These are phyloP conservation scores for Trichoderma afroharzianum DNA, from an alignment of 2,329 filamentous ascomycete genomes.

Conservation along the genomic window DNA sequence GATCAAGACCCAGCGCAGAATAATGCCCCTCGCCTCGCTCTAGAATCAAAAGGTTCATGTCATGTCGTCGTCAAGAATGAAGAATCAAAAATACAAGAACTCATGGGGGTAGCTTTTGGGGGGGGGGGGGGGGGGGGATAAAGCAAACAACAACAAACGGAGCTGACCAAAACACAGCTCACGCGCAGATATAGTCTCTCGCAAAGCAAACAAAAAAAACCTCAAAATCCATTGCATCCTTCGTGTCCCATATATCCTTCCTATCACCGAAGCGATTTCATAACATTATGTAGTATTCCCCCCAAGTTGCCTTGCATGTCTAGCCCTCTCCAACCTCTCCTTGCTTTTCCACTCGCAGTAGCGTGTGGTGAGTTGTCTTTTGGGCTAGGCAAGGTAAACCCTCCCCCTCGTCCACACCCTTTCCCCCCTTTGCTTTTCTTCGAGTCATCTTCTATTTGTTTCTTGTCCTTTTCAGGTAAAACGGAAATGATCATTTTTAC, in stretches of 20 bases:
- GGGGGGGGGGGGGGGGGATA: too few relatives aligned
- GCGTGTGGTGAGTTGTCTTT: background rate
- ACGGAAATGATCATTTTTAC: background rate
- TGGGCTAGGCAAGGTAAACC: background rate
- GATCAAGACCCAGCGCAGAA: constrained; percentile 5
- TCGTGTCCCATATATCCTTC: constrained; percentile 11
- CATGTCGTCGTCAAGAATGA: constrained; percentile 22
- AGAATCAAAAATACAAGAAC: constrained; percentile 13
- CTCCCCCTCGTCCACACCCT: background rate
- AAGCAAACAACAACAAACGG: constrained; percentile 11
- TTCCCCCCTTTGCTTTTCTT: background rate
- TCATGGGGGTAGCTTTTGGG: background rate
- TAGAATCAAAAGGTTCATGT: constrained; percentile 22
- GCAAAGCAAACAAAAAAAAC: background rate
- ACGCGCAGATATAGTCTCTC: constrained; percentile 3
- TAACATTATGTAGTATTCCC: constrained; percentile 10
- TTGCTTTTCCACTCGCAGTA: background rate
- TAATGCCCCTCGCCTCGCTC: constrained; percentile 18
- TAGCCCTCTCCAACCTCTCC: background rate
- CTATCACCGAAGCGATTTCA: constrained; percentile 6
- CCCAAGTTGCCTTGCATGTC: constrained; percentile 9
- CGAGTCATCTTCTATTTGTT: background rate
- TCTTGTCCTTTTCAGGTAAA: background rate
- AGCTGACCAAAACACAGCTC: constrained; percentile 1
- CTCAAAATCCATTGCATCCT: constrained; percentile 1